Evolutionary conservation across 805 yeast genomes (phyloP), one percentile per base, ranked within the genome.

Genomic region (Wickerhamomyces xylosicus): DNA sequence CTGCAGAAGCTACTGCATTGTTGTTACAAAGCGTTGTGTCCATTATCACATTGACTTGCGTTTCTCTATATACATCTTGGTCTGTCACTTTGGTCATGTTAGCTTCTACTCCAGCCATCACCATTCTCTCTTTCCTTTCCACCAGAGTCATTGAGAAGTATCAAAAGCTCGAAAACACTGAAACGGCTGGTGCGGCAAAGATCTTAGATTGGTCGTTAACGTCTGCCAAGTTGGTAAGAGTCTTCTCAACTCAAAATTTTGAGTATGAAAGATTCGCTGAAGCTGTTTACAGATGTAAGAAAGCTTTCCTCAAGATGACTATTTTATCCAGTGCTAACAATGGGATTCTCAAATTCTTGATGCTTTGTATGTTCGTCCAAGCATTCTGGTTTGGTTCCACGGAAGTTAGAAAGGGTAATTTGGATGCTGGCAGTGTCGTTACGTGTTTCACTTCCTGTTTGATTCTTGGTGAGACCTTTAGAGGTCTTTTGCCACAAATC

Each of bases 321-420:
- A 50, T 74, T 19, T 69, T 66, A 14, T 59, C 74, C 5, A 63
- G 78, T 11, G 50, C 71, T 0, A 87, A 85, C 52, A 56, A 71
- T 18, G 79, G 83, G 0, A 33, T 72, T 0, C 57, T 80, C 37
- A 72, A 79, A 48, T 59, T 72, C 19, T 47, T 89, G 4, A 69
- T 80, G 0, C 62, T 85, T 31, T 54, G 77, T 53, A 79, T 87
- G 77, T 87, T 90, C 63, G 83, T 89, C 3, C 95, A 85, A 58
- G 94, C 90, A 0, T 84, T 92, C 50, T 87, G 95, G 85, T 90
- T 81, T 61, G 99, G 97, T 2, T 72, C 80, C 21, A 67, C 66
- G 34, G 69, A 84, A 64, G 79, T 86, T 3, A 57, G 60, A 28
- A 57, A 59, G 5, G 74, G 75, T 0, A 64, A 69, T 8, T 53